Evolutionary conservation across 2,329 filamentous ascomycete species (phyloP), one percentile per base, ranked within the genome.

Genomic region (Pyricularia pennisetigena): DNA sequence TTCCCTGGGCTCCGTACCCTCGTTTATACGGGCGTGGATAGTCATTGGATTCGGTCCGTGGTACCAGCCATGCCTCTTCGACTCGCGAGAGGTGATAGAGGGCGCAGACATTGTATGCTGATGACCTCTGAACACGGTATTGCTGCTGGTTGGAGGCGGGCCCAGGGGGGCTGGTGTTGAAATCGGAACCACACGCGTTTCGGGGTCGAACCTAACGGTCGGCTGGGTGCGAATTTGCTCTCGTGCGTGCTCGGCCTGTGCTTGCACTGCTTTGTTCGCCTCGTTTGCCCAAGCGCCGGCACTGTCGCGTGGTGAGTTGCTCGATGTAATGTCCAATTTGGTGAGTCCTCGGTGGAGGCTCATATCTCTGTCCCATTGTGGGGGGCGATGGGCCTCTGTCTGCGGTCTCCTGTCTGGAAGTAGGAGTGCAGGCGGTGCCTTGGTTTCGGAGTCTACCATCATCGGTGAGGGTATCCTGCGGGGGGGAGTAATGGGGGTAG

Each of bases 21-120:
- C 63, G 29, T 65, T 65, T 49, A 20, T 16, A 23, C 26, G 8
- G 12, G 64, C 12, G 2, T 35, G 32, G 26, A 30, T 29, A 5
- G 57, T 20, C 8, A 49, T 49, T 49, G 77, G 74, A 14, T 78
- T 74, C 0, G 83, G 82, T 0, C 83, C 83, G 59, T 91, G 87
- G 73, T 92, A 92, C 90, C 90, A 93, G 1, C 84, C 90, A 69
- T 89, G 88, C 2, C 90, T 85, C 74, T 90, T 91, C 32, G 80
- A 80, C 70, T 86, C 87, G 9, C 86, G 83, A 3, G 85, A 81
- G 10, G 83, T 79, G 41, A 84, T 78, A 0, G 82, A 80, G 0
- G 86, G 86, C 1, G 86, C 86, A 4, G 86, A 88, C 78, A 86
- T 82, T 20, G 86, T 87, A 69, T 88, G 83, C 49, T 88, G 85